phyloP scores from a whole-genome alignment of 805 yeast genomes.

The Zygotorulaspora florentina region DNA sequence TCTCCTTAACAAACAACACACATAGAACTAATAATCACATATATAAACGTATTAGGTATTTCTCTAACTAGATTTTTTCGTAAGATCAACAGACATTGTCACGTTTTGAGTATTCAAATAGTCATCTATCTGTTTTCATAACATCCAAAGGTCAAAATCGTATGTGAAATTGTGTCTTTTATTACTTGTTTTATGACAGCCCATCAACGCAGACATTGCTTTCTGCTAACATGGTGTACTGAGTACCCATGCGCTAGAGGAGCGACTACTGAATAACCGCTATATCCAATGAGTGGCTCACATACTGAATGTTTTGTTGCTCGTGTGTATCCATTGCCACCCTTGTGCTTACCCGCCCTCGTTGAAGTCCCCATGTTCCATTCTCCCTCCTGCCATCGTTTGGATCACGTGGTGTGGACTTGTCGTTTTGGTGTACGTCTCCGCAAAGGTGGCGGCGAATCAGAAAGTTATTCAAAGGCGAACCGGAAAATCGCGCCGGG shows the following conservation, averaged over 20 bases:
- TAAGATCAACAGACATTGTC: not conserved
- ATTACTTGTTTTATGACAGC: not conserved
- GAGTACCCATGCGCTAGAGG: not conserved
- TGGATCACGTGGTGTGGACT: not conserved
- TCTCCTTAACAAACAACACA: too few relatives aligned
- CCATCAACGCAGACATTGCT: not conserved
- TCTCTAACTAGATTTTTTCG: too few relatives aligned
- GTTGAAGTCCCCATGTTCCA: not conserved
- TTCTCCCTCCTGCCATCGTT: not conserved
- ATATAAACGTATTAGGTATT: too few relatives aligned
- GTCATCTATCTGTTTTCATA: not conserved
- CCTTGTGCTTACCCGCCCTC: slow-evolving; percentile 1
- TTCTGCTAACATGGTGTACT: not conserved
- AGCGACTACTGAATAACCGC: not conserved
- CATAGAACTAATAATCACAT: too few relatives aligned
- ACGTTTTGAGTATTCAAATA: not conserved
- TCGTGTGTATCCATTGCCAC: not conserved
- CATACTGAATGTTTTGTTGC: not conserved
- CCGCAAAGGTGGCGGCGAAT: not conserved
- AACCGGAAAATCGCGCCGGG: not conserved
- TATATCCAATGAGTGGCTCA: not conserved
- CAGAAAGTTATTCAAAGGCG: not conserved
- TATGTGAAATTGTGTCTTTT: not conserved
- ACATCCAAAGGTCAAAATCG: not conserved
- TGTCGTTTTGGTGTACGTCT: not conserved